Evolutionary conservation across 192 early-diverging fungal species (phyloP).

Genomic region (Mortierella hygrophila): DNA sequence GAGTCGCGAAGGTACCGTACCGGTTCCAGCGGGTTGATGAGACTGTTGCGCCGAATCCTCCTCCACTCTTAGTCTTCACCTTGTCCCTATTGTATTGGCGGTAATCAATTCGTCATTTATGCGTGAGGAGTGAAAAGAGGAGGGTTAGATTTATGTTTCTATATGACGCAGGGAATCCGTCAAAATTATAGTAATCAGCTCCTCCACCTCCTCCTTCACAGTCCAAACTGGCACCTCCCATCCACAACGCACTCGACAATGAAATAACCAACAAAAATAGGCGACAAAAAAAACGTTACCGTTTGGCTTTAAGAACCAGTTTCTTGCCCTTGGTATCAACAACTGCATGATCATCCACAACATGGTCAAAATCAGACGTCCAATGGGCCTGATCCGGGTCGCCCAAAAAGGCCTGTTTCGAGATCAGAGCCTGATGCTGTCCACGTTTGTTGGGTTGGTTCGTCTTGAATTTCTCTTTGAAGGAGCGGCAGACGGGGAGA

Average conservation of each 20-base stretch:
- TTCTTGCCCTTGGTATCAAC: slow-evolving; percentile 30
- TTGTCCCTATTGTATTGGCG: slow-evolving; percentile 28
- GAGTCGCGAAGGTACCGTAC: slow-evolving; percentile 70
- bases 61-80: slow-evolving; percentile 40
- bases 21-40: slow-evolving; percentile 67
- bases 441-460: slow-evolving; percentile 15
- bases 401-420: slow-evolving; percentile 57
- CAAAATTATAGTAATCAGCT: too few relatives aligned
- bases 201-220: too few relatives aligned
- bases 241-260: not conserved
- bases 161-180: too few relatives aligned
- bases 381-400: slow-evolving; percentile 59
- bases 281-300: slow-evolving; percentile 21
- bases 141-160: too few relatives aligned
- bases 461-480: slow-evolving; percentile 36
- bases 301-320: slow-evolving; percentile 45
- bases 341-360: slow-evolving; percentile 51
- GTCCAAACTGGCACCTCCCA: not conserved
- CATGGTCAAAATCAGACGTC: slow-evolving; percentile 69
- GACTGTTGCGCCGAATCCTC: slow-evolving; percentile 71
- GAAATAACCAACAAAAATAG: not conserved
- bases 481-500: slow-evolving; percentile 31
- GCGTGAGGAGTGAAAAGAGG: not conserved
- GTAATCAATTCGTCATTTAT: slow-evolving; percentile 8
- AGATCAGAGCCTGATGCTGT: slow-evolving; percentile 16